Evolutionary conservation across 768 basidiomycete genomes (phyloP).

Genomic region (Pleurotus citrinopileatus): DNA sequence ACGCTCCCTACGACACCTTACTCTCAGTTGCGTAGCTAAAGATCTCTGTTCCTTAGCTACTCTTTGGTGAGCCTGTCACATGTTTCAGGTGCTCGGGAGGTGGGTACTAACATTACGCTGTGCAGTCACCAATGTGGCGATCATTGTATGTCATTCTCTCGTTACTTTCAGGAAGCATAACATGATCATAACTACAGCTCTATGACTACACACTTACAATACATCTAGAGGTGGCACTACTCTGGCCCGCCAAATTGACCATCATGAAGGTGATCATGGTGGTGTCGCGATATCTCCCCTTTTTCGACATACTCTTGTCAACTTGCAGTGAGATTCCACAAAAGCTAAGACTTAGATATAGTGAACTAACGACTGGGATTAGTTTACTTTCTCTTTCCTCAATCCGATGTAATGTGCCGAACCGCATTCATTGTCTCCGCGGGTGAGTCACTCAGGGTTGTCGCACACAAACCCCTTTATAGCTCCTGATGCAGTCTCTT

Average conservation of each 20-base stretch:
- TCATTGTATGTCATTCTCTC: too few relatives aligned
- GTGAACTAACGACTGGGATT: too few relatives aligned
- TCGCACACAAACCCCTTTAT: not conserved
- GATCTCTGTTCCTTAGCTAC: too few relatives aligned
- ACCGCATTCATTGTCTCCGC: not conserved
- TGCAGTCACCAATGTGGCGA: too few relatives aligned
- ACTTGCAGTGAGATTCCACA: not conserved
- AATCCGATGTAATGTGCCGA: not conserved
- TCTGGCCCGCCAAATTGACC: not conserved
- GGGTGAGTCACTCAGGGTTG: not conserved
- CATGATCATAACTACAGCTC: too few relatives aligned
- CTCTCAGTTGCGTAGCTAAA: too few relatives aligned
- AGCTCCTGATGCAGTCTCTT: not conserved
- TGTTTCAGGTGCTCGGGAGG: too few relatives aligned
- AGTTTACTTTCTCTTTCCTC: not conserved
- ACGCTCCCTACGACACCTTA: too few relatives aligned
- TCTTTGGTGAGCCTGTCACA: too few relatives aligned
- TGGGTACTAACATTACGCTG: too few relatives aligned
- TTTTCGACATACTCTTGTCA: not conserved
- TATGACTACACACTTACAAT: not conserved
- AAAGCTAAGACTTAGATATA: too few relatives aligned
- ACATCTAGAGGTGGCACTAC: not conserved
- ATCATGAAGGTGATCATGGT: not conserved
- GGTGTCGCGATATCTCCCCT: not conserved
- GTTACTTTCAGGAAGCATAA: too few relatives aligned